Conservation (phyloP, 257 asterid genomes). For the Coffea canephora region DNA sequence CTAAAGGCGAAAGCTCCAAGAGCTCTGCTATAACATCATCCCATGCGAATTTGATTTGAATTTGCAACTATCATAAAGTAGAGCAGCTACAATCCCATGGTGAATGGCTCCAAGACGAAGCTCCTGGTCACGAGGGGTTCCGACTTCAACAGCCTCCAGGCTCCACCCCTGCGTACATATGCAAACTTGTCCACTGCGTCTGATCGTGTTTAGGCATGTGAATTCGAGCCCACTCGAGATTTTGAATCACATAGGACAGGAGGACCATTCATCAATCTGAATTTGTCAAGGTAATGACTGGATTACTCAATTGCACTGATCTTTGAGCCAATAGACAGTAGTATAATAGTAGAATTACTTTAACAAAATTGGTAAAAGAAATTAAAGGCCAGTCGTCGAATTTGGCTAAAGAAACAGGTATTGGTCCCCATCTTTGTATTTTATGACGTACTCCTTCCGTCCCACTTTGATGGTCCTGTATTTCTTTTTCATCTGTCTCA, state of each 20-base stretch:
- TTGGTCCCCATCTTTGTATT: neutral
- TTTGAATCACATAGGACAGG: neutral
- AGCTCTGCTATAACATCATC: too few species aligned
- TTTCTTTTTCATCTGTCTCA: too few species aligned
- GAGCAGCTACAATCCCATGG: neutral
- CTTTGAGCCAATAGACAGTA: too few species aligned
- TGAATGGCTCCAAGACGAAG: neutral
- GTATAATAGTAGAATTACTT: too few species aligned
- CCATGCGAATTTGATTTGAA: neutral
- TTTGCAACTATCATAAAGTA: neutral
- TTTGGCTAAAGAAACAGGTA: neutral
- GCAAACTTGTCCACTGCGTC: neutral
- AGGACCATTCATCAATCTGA: neutral
- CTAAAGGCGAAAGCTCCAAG: too few species aligned
- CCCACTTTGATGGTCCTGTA: too few species aligned
- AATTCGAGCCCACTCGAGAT: too few species aligned
- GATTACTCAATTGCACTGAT: neutral
- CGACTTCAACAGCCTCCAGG: neutral
- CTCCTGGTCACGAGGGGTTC: neutral
- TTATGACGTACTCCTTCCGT: too few species aligned
- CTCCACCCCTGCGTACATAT: neutral
- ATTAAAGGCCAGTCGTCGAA: too few species aligned
- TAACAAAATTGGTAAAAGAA: too few species aligned
- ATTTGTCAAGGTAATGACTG: neutral
- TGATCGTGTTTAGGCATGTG: too few species aligned